These are phyloP conservation scores for Sonneratia alba DNA, from an alignment of 345 rosid genomes.

Conservation along the genomic window DNA sequence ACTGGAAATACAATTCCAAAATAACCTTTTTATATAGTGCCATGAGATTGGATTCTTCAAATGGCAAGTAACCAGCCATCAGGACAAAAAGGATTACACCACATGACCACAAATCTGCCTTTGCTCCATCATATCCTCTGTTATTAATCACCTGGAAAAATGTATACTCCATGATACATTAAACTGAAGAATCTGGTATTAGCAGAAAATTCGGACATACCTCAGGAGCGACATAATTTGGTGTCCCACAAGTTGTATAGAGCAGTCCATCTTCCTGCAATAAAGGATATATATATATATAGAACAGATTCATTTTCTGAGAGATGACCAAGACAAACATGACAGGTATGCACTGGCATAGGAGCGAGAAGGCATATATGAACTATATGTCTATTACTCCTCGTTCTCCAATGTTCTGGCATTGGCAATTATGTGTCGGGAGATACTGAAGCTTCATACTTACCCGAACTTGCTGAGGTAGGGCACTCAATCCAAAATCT, in stretches of 20 bases:
- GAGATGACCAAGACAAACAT: background rate
- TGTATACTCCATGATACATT: constrained; percentile 1
- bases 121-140: constrained; percentile 92
- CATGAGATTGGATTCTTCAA: constrained; percentile 72
- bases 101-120: constrained; percentile 92
- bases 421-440: background rate
- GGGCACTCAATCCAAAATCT: constrained; percentile 75
- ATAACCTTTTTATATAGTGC: constrained; percentile 56
- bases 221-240: constrained; percentile 77
- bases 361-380: constrained; percentile 11
- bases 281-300: constrained; percentile 5
- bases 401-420: background rate
- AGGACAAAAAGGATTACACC: constrained; percentile 73
- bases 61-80: constrained; percentile 92
- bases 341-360: background rate
- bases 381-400: background rate
- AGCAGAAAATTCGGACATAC: constrained; percentile 10
- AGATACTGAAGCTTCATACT: background rate
- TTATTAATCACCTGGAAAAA: constrained; percentile 63
- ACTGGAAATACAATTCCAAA: constrained; percentile 6
- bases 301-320: background rate
- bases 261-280: constrained; percentile 53
- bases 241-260: constrained; percentile 94
- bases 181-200: background rate
- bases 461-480: constrained; percentile 46